Conservation (phyloP, 257 asterid genomes). For the Solanum pennellii region DNA sequence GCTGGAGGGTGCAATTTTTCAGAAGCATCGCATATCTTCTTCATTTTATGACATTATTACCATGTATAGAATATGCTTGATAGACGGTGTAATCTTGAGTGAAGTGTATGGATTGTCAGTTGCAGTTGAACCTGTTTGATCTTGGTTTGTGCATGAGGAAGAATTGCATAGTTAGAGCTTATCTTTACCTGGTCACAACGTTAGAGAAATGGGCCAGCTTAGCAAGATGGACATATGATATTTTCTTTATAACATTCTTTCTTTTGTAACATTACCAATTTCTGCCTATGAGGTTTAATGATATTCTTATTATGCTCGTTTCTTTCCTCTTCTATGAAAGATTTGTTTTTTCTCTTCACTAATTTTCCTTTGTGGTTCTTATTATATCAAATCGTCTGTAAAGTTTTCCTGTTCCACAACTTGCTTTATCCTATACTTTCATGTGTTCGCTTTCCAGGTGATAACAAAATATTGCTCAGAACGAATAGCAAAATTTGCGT, state of each 20-base stretch:
- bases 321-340: background rate
- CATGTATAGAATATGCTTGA: background rate
- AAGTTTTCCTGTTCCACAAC: background rate
- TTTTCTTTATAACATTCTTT: background rate
- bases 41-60: background rate
- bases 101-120: background rate
- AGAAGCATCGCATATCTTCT: background rate
- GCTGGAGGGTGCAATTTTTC: background rate
- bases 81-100: background rate
- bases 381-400: background rate
- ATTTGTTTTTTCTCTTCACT: background rate
- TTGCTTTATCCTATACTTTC: background rate
- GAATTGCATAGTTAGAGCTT: background rate
- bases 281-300: background rate
- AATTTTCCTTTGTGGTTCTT: background rate
- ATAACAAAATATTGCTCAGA: conserved; percentile 97
- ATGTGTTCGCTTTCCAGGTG: conserved; percentile 41
- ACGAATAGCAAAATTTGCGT: conserved; percentile 90
- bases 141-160: background rate
- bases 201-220: background rate
- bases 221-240: background rate
- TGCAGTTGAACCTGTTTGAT: background rate
- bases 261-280: background rate
- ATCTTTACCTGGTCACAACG: background rate
- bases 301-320: background rate